These are phyloP conservation scores for Babesia bigemina DNA, from an alignment of 169 alveolate genomes.

Conservation along the genomic window DNA sequence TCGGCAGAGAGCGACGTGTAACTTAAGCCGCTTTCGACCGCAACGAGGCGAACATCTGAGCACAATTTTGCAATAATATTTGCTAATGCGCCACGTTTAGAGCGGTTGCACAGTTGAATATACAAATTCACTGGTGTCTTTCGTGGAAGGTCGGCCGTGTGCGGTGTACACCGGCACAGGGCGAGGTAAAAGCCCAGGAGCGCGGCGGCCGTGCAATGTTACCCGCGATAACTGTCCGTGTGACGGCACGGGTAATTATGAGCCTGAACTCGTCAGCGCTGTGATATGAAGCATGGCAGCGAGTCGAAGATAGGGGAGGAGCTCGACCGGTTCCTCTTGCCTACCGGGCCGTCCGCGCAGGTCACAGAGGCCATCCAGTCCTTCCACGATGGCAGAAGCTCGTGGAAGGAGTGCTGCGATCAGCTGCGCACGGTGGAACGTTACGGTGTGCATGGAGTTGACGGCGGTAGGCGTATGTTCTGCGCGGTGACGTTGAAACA, in stretches of 20 bases:
- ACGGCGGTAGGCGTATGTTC: neutral
- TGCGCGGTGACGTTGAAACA: slow-evolving; percentile 44
- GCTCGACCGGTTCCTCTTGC: slow-evolving; percentile 8
- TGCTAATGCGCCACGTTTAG: no score
- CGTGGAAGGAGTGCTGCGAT: slow-evolving; percentile 24
- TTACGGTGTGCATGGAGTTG: slow-evolving; percentile 2
- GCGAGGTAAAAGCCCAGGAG: neutral
- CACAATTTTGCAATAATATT: no score
- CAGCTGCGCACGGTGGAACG: neutral
- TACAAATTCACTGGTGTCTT: no score
- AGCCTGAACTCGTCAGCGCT: neutral
- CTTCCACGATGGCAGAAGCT: slow-evolving; percentile 4
- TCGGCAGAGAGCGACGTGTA: no score
- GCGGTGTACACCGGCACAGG: slow-evolving; percentile 6
- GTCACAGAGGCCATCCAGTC: neutral
- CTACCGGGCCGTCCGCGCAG: neutral
- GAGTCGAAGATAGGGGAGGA: slow-evolving; percentile 23
- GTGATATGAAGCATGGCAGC: slow-evolving; percentile 15
- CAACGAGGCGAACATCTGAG: no score
- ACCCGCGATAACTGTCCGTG: neutral
- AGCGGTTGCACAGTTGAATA: no score
- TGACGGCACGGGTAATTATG: neutral
- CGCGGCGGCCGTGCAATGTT: neutral
- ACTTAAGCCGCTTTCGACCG: no score
- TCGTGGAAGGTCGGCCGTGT: slow-evolving; percentile 7